Evolutionary conservation across 2,329 filamentous ascomycete genomes (phyloP).

Genomic region (Hawksworthiomyces lignivorus): DNA sequence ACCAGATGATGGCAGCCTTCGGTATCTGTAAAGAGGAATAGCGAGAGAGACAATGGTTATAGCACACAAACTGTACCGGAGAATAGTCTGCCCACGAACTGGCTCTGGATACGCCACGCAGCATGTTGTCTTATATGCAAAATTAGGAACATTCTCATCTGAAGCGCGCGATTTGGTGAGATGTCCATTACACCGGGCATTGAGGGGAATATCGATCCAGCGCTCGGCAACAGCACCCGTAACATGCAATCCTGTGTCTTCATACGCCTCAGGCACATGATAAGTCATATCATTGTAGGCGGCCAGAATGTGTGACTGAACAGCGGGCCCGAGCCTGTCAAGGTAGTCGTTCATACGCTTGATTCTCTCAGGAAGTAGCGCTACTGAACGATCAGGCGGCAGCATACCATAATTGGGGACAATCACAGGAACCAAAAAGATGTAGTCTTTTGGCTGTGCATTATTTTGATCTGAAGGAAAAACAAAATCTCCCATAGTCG

Average conservation of each 20-base stretch:
- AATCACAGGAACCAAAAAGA: conserved; percentile 29
- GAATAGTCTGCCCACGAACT: conserved; percentile 27
- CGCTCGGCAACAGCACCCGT: conserved; percentile 34
- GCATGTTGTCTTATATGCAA: conserved; percentile 41
- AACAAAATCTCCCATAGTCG: neutral
- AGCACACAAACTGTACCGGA: neutral
- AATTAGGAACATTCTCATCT: conserved; percentile 19
- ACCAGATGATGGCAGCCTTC: neutral
- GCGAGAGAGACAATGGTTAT: neutral
- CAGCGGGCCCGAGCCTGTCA: conserved; percentile 30
- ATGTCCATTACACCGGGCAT: conserved; percentile 45
- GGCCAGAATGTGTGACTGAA: conserved; percentile 38
- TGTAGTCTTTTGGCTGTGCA: conserved; percentile 10
- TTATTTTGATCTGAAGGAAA: neutral
- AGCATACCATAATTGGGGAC: conserved; percentile 36
- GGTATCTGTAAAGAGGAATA: neutral
- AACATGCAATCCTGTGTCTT: conserved; percentile 42
- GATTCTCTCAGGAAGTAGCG: conserved; percentile 41
- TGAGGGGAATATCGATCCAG: conserved; percentile 46
- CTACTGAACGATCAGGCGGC: conserved; percentile 30
- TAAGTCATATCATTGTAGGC: conserved; percentile 42
- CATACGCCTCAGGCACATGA: conserved; percentile 26
- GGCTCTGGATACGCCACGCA: conserved; percentile 36
- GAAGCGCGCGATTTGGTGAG: conserved; percentile 19
- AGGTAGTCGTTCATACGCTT: conserved; percentile 46